These are phyloP conservation scores for Syncephalastrum sp. DNA, from an alignment of 371 early-diverging fungal genomes.

Conservation along the genomic window DNA sequence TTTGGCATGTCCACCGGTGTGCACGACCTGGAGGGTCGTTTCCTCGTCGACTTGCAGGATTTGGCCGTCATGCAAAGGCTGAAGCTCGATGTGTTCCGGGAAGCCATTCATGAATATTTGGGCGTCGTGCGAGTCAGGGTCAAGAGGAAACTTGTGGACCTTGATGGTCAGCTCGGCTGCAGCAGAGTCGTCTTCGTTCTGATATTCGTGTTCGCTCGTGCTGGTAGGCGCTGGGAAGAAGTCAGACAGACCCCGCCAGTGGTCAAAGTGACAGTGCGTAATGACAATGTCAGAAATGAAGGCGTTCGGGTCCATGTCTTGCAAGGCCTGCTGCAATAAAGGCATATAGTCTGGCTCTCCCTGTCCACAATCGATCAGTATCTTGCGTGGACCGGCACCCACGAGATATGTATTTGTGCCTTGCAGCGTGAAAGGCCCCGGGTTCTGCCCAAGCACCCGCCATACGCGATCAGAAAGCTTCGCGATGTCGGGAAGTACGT, in stretches of 20 bases:
- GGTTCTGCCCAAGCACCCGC: constrained; percentile 72
- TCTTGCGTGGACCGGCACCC: constrained; percentile 67
- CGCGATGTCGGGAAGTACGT: constrained; percentile 30
- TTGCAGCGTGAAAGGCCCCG: constrained; percentile 73
- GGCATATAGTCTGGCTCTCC: constrained; percentile 70
- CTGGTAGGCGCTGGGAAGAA: constrained; percentile 35
- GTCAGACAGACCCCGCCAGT: constrained; percentile 69
- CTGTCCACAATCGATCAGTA: constrained; percentile 84
- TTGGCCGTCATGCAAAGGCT: constrained; percentile 49
- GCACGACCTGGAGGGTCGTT: constrained; percentile 61
- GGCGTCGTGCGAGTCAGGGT: constrained; percentile 6
- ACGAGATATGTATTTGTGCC: constrained; percentile 90
- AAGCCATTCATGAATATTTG: constrained; percentile 21
- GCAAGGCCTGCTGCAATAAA: constrained; percentile 50
- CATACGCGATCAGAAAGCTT: constrained; percentile 48
- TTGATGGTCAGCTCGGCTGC: constrained; percentile 14
- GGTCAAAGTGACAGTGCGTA: constrained; percentile 87
- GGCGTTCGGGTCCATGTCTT: constrained; percentile 32
- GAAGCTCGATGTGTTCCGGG: constrained; percentile 18
- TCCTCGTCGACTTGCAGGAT: constrained; percentile 58
- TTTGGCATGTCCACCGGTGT: constrained; percentile 82
- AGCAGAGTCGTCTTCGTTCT: background rate
- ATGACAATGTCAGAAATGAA: constrained; percentile 75
- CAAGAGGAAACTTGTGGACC: constrained; percentile 30
- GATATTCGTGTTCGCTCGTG: constrained; percentile 4